Evolutionary conservation across 73 alveolate genomes (phyloP), one percentile per base, ranked within the genome.

Genomic region (Paramecium octaurelia): DNA sequence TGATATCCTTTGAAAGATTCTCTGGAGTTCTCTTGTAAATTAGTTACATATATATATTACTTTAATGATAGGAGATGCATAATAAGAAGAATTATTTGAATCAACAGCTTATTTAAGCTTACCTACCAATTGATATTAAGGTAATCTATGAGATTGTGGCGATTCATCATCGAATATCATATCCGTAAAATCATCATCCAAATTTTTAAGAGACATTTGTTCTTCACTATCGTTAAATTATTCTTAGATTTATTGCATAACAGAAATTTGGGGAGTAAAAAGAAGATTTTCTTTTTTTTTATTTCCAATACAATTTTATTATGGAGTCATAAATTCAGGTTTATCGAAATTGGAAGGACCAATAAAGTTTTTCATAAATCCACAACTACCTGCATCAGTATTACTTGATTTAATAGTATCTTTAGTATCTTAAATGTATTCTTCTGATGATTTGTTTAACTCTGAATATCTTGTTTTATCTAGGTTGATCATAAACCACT

Each of bases 401-500:
- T 88, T 48, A 50, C 58, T 48, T 85, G 59, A 35, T 38, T 57
- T 35, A 14, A 85, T 84, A 18, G 50, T 76, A 16, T 44, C 86
- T 34, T 71, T 34, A 71, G 58, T 34, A 27, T 77, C 90, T 14
- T 20, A 14, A 12, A 50, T 3, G 10, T n/a, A 11, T 29, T 24
- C 83, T 23, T 64, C 48, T 29, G 42, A 27, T 27, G 31, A 64
- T 64, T 73, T 43, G 11, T 35, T 73, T 27, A 73, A 24, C 12
- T 73, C 87, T 73, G 6, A 20, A 38, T 35, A 73, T 38, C 58
- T 73, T 35, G 12, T 6, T 73, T 35, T 10, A 31, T 31, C 60
- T 12, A 73, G 31, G 12, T 73, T 34, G 16, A 31, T 31, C 58
- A 20, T 29, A 86, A 92, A 92, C 95, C 95, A 92, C 12, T 23